Conservation (phyloP, 2,329 filamentous ascomycete species). For the Pleomassaria siparia region DNA sequence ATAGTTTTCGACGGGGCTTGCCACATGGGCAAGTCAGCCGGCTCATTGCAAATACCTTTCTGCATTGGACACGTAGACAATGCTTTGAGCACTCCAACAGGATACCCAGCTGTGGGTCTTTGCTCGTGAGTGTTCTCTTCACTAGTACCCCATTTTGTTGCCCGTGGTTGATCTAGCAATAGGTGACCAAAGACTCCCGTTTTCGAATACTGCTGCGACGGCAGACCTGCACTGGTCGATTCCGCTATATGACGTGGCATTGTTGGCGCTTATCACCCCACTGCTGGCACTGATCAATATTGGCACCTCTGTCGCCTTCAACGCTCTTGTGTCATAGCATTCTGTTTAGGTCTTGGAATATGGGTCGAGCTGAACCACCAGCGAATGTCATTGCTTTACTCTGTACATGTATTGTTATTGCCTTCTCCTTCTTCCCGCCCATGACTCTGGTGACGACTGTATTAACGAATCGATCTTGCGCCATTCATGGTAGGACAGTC, state of each 20-base stretch:
- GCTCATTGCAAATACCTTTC: conserved; percentile 20
- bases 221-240: conserved; percentile 6
- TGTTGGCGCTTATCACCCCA: conserved; percentile 33
- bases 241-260: conserved; percentile 46
- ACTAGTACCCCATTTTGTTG: neutral
- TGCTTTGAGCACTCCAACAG: conserved; percentile 13
- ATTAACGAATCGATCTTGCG: conserved; percentile 13
- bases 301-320: conserved; percentile 33
- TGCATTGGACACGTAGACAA: conserved; percentile 30
- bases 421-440: conserved; percentile 12
- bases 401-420: conserved; percentile 7
- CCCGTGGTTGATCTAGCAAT: conserved; percentile 20
- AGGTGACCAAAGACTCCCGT: conserved; percentile 35
- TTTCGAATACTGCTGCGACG: conserved; percentile 16
- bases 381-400: conserved; percentile 7
- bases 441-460: conserved; percentile 1
- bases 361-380: conserved; percentile 9
- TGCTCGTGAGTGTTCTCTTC: conserved; percentile 33
- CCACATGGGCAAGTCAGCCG: conserved; percentile 7
- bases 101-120: conserved; percentile 44
- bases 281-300: conserved; percentile 51
- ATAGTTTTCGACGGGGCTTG: conserved; percentile 13
- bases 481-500: conserved; percentile 10
- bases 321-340: conserved; percentile 10
- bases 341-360: conserved; percentile 10